phyloP scores from a whole-genome alignment of 805 yeast genomes.

The Komagataella pseudopastoris region DNA sequence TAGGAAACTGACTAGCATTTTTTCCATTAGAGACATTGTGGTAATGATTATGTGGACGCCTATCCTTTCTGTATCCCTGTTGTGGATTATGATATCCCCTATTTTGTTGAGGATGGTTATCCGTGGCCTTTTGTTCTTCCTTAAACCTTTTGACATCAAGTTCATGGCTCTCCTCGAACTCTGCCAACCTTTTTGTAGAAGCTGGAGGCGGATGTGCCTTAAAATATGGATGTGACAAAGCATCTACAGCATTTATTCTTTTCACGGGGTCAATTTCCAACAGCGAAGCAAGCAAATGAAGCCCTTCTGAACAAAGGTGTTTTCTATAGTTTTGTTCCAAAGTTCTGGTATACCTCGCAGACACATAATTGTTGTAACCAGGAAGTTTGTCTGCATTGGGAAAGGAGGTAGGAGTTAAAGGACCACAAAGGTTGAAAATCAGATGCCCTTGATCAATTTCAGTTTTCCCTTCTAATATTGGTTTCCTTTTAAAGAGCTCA shows the following conservation, averaged over 20 bases:
- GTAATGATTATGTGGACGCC: not conserved
- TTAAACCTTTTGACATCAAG: slow-evolving; percentile 55
- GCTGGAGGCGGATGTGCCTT: slow-evolving; percentile 53
- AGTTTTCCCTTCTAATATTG: slow-evolving; percentile 73
- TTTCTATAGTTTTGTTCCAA: slow-evolving; percentile 34
- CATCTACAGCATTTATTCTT: slow-evolving; percentile 71
- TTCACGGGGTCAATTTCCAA: slow-evolving; percentile 57
- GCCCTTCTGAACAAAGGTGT: slow-evolving; percentile 29
- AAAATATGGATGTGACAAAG: slow-evolving; percentile 61
- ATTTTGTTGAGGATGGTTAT: not conserved
- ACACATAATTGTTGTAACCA: slow-evolving; percentile 26
- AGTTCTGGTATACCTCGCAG: slow-evolving; percentile 20
- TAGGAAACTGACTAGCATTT: not conserved
- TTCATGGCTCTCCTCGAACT: slow-evolving; percentile 81
- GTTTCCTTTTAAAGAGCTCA: slow-evolving; percentile 70
- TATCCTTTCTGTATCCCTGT: not conserved
- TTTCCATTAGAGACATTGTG: not conserved
- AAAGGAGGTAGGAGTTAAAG: slow-evolving; percentile 52
- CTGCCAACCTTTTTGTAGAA: slow-evolving; percentile 37
- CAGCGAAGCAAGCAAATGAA: slow-evolving; percentile 45
- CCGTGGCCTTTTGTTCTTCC: slow-evolving; percentile 16
- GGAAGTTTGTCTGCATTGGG: slow-evolving; percentile 50
- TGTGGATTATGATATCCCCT: not conserved
- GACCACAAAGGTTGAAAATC: slow-evolving; percentile 72
- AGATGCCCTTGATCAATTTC: slow-evolving; percentile 81